phyloP scores from a whole-genome alignment of 129 eudicot genomes.

The Artemisia annua region DNA sequence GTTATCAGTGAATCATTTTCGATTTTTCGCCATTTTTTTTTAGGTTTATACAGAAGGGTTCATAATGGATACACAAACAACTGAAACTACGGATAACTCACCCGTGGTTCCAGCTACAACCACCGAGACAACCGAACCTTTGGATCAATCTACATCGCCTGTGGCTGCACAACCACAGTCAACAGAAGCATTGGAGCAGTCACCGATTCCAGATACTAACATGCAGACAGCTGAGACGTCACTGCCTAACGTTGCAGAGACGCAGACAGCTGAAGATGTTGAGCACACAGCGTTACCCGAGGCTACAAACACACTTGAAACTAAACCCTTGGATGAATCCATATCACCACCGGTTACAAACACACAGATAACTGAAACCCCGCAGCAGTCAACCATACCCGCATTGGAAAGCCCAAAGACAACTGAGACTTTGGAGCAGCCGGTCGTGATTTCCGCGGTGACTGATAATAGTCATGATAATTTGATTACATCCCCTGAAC shows the following conservation, averaged over 20 bases:
- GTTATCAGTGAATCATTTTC: neutral
- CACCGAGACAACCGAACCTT: conserved; percentile 24
- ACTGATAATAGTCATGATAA: conserved; percentile 32
- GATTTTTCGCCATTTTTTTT: conserved; percentile 14
- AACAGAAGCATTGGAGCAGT: conserved; percentile 21
- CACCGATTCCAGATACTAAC: conserved; percentile 6
- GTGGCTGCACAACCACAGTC: conserved; percentile 18
- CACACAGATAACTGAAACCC: conserved; percentile 14
- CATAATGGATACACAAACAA: conserved; percentile 31
- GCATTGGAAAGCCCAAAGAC: conserved; percentile 21
- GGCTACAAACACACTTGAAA: conserved; percentile 18
- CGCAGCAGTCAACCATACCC: conserved; percentile 22
- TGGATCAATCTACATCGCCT: conserved; percentile 22
- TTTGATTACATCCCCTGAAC: conserved; percentile 24
- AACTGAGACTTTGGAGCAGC: conserved; percentile 23
- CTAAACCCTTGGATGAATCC: conserved; percentile 25
- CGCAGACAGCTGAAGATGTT: conserved; percentile 14
- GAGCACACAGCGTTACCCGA: conserved; percentile 17
- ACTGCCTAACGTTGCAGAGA: conserved; percentile 13
- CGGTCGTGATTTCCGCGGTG: conserved; percentile 16
- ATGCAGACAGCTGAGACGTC: conserved; percentile 16
- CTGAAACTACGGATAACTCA: conserved; percentile 28
- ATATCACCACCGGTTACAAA: conserved; percentile 2
- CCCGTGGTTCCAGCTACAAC: conserved; percentile 18
- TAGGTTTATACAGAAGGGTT: conserved; percentile 7